Conservation (phyloP, 164 flowering plant genomes). For the Sedum album region DNA sequence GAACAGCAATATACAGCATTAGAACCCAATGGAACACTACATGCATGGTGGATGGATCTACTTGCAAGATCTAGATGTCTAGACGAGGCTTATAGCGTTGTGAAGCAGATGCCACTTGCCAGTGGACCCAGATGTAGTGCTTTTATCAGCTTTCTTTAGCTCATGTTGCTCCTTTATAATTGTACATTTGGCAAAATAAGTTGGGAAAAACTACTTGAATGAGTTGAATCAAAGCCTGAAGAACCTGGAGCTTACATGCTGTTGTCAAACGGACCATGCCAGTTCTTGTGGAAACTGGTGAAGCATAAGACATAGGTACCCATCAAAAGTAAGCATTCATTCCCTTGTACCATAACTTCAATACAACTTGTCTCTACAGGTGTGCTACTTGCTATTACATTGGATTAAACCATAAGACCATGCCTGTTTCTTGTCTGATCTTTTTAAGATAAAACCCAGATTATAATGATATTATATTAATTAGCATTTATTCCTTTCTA, state of each 20-base stretch:
- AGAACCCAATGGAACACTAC: conserved; percentile 37
- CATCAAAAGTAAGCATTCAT: not conserved
- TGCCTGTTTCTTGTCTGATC: not conserved
- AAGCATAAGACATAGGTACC: not conserved
- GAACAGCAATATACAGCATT: conserved; percentile 20
- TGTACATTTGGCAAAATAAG: conserved; percentile 20
- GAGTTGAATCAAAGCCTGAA: conserved; percentile 23
- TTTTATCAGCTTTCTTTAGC: conserved; percentile 34
- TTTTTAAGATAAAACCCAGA: not conserved
- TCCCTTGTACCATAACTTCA: not conserved
- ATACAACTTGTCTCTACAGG: not conserved
- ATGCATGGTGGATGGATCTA: conserved; percentile 45
- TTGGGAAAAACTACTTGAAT: conserved; percentile 27
- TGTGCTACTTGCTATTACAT: not conserved
- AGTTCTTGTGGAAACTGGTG: conserved; percentile 38
- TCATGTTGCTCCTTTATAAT: conserved; percentile 30
- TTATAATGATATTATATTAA: not conserved
- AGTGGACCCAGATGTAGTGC: conserved; percentile 27
- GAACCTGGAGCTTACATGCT: conserved; percentile 36
- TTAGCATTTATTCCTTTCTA: not conserved
- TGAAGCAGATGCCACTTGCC: conserved; percentile 43
- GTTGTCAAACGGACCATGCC: conserved; percentile 36
- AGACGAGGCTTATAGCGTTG: conserved; percentile 23
- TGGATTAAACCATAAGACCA: not conserved
- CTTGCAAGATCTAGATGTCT: conserved; percentile 27